Evolutionary conservation across 2,329 filamentous ascomycete genomes (phyloP).

Genomic region (Chrysoporthe cubensis): DNA sequence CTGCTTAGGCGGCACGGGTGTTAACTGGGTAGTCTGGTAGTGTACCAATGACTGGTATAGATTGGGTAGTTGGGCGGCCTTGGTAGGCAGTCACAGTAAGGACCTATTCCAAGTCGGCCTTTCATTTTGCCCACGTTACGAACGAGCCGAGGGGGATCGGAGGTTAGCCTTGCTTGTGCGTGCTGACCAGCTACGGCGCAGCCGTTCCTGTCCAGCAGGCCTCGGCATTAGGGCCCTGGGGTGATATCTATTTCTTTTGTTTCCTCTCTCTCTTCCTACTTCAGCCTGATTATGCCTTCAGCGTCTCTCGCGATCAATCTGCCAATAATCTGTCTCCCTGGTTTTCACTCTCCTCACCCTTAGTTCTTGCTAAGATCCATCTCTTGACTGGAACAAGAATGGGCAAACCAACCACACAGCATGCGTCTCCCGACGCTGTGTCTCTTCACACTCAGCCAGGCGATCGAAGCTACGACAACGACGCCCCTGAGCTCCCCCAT

Average conservation of each 20-base stretch:
- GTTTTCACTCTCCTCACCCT: not conserved
- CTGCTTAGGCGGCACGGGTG: not conserved
- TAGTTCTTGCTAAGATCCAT: not conserved
- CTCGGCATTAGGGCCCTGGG: not conserved
- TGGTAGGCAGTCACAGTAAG: not conserved
- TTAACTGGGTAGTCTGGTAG: not conserved
- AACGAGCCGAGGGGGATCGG: not conserved
- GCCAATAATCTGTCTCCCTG: not conserved
- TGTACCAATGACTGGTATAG: not conserved
- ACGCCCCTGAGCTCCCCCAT: constrained; percentile 38
- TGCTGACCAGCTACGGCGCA: not conserved
- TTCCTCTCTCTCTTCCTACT: not conserved
- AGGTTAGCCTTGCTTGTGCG: constrained; percentile 3
- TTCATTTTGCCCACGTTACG: not conserved
- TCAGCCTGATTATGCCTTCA: not conserved
- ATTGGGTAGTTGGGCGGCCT: not conserved
- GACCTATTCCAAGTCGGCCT: too few species aligned
- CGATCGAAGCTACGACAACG: constrained; percentile 43
- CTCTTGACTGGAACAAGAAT: constrained; percentile 27
- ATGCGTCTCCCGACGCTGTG: constrained; percentile 31
- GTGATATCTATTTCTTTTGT: too few species aligned
- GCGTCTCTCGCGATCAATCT: not conserved
- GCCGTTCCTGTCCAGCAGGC: not conserved
- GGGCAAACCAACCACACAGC: constrained; percentile 33
- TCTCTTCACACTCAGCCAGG: constrained; percentile 37